phyloP scores from a whole-genome alignment of 2,329 filamentous ascomycete genomes.

The Pestalotiopsis sp. region DNA sequence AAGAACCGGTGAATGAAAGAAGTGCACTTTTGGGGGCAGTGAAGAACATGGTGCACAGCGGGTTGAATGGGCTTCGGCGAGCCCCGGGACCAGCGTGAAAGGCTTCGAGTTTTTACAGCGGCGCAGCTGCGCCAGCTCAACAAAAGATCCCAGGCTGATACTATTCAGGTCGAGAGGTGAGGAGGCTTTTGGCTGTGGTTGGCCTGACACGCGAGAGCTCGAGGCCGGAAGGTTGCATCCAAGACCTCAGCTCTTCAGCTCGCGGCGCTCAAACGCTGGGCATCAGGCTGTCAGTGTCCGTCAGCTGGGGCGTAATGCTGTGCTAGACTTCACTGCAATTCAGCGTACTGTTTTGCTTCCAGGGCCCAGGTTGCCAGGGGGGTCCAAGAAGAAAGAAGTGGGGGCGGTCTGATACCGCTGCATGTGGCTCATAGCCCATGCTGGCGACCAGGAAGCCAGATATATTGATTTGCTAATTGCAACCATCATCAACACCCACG shows the following conservation, averaged over 20 bases:
- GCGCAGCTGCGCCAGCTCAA: background rate
- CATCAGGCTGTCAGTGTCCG: background rate
- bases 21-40: background rate
- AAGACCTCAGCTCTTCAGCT: background rate
- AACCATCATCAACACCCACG: background rate
- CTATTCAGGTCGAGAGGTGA: background rate
- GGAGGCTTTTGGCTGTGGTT: background rate
- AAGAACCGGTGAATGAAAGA: background rate
- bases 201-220: background rate
- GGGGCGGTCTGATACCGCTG: no score
- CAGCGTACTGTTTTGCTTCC: no score
- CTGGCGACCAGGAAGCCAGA: background rate
- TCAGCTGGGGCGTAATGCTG: background rate
- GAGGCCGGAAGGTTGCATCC: background rate
- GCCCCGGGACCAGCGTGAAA: background rate
- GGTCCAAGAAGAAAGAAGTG: no score
- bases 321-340: no score
- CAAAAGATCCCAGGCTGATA: background rate
- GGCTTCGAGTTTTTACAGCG: background rate
- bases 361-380: no score
- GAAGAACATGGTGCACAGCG: background rate
- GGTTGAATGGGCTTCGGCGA: background rate
- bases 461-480: background rate
- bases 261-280: background rate
- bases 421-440: background rate